Percentiles rank a stretch among this genome's conserved stretches.
Evolutionary conservation across 805 yeast species (phyloP).

Genomic region (Hyphopichia homilentoma): DNA sequence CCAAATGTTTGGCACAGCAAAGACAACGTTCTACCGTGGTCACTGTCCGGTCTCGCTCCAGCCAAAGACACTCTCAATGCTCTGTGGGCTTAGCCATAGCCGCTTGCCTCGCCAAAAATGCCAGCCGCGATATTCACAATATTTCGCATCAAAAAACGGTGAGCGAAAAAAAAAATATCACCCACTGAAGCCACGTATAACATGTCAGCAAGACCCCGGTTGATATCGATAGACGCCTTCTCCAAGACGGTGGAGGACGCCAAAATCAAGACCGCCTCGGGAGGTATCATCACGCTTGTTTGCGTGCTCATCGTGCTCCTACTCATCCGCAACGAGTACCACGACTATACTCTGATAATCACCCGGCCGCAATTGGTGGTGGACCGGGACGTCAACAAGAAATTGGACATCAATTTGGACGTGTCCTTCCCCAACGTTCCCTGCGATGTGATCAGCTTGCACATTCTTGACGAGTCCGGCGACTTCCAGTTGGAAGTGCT

Average conservation of each 20-base stretch:
- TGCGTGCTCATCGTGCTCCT: constrained; percentile 60
- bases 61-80: too few species aligned
- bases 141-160: too few species aligned
- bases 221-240: constrained; percentile 79
- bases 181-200: too few species aligned
- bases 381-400: constrained; percentile 73
- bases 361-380: constrained; percentile 83
- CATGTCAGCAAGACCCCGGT: constrained; percentile 28
- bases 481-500: constrained; percentile 74
- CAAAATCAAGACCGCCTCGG: constrained; percentile 79
- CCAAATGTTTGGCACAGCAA: too few species aligned
- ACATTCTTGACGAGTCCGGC: constrained; percentile 86
- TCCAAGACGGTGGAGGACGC: constrained; percentile 94
- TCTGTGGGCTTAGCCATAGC: too few species aligned
- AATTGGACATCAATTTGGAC: constrained; percentile 76
- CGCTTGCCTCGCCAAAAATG: too few species aligned
- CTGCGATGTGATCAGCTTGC: constrained; percentile 77
- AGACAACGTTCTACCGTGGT: too few species aligned
- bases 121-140: too few species aligned
- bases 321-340: constrained; percentile 71
- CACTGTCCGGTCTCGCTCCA: too few species aligned
- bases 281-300: constrained; percentile 80
- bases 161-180: too few species aligned
- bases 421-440: constrained; percentile 82
- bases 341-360: constrained; percentile 63